Evolutionary conservation across 768 basidiomycete genomes (phyloP).

Genomic region (Boletus barrowsii): DNA sequence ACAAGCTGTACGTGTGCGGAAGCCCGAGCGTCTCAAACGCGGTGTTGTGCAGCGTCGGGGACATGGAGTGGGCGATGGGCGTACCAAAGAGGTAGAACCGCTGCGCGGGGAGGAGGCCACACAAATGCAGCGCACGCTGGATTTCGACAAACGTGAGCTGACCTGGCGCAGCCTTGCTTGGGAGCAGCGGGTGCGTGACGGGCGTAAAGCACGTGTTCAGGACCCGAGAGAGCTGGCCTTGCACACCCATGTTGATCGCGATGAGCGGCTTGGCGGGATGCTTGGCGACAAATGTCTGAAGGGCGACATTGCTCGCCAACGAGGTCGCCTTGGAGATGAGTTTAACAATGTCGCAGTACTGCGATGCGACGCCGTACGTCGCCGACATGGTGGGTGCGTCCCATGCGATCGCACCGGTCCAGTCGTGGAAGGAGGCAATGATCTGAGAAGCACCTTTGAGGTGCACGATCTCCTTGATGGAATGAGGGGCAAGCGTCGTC

Average conservation of each 20-base stretch:
- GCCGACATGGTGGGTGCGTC: slow-evolving; percentile 59
- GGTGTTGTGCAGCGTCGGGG: slow-evolving; percentile 91
- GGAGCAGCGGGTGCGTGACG: slow-evolving; percentile 86
- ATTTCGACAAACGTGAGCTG: slow-evolving; percentile 89
- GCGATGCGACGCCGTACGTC: slow-evolving; percentile 63
- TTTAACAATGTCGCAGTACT: slow-evolving; percentile 87
- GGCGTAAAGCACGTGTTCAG: slow-evolving; percentile 86
- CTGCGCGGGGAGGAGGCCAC: slow-evolving; percentile 73
- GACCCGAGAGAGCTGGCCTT: slow-evolving; percentile 88
- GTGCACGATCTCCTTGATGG: slow-evolving; percentile 54
- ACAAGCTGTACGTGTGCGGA: slow-evolving; percentile 75
- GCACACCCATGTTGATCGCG: slow-evolving; percentile 89
- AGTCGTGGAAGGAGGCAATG: slow-evolving; percentile 95
- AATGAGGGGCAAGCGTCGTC: slow-evolving; percentile 63
- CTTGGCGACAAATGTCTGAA: slow-evolving; percentile 67
- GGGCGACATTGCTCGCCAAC: slow-evolving; percentile 73
- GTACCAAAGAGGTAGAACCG: slow-evolving; percentile 86
- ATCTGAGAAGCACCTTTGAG: slow-evolving; percentile 74
- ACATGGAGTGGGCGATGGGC: slow-evolving; percentile 87
- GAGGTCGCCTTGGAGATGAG: slow-evolving; percentile 81
- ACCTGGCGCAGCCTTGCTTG: slow-evolving; percentile 85
- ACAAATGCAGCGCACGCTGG: slow-evolving; percentile 72
- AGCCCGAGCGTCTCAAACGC: slow-evolving; percentile 78
- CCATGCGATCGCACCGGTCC: slow-evolving; percentile 85
- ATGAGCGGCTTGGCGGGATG: slow-evolving; percentile 75